Evolutionary conservation across 202 grass and related monocot genomes (phyloP).

Genomic region (Elaeis oleifera): DNA sequence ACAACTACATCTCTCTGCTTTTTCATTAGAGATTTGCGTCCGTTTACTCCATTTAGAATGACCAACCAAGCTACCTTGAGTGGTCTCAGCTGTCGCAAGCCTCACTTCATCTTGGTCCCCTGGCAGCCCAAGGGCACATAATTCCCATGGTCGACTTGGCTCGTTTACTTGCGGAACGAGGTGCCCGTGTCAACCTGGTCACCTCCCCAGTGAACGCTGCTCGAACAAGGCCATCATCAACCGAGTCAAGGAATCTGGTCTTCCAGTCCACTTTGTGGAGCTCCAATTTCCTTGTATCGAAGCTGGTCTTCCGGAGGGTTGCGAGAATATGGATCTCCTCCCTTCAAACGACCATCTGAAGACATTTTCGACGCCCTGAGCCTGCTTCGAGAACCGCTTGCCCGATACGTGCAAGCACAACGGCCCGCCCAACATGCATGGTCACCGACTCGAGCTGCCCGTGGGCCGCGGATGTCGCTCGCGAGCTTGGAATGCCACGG

Average conservation of each 20-base stretch:
- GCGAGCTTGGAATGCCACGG: conserved; percentile 20
- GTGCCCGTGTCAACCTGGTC: conserved; percentile 25
- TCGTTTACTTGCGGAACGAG: conserved; percentile 1
- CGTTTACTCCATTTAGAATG: no score
- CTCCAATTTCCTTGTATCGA: conserved; percentile 24
- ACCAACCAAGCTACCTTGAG: background rate
- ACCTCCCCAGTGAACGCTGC: conserved; percentile 13
- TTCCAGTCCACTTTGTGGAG: background rate
- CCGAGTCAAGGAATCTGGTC: background rate
- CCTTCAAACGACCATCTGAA: background rate
- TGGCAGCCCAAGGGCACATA: conserved; percentile 28
- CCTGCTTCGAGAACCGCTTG: conserved; percentile 26
- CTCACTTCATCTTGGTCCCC: conserved; percentile 27
- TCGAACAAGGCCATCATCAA: background rate
- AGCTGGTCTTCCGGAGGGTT: conserved; percentile 17
- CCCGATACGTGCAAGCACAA: background rate
- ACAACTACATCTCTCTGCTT: no score
- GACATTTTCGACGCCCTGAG: conserved; percentile 9
- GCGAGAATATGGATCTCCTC: conserved; percentile 21
- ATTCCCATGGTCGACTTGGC: conserved; percentile 30
- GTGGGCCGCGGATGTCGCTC: conserved; percentile 10
- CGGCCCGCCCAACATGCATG: background rate
- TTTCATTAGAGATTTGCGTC: no score
- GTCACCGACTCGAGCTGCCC: conserved; percentile 14
- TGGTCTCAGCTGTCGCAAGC: background rate